These are phyloP conservation scores for Ceratocystis cubensis DNA, from an alignment of 2,329 filamentous ascomycete genomes.

Conservation along the genomic window DNA sequence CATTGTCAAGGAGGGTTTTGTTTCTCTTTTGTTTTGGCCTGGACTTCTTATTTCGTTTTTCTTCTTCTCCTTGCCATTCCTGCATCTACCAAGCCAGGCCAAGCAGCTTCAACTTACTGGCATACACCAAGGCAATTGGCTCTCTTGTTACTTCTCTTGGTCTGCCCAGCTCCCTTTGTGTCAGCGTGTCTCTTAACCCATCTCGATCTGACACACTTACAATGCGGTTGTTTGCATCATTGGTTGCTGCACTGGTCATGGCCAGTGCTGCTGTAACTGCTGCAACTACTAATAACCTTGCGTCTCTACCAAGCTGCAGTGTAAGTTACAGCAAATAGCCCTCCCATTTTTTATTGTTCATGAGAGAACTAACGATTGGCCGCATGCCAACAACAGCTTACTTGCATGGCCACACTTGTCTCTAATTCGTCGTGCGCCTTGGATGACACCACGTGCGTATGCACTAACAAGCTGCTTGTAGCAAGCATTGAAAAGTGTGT, in stretches of 20 bases:
- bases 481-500: constrained; percentile 26
- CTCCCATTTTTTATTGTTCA: background rate
- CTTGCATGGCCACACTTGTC: constrained; percentile 25
- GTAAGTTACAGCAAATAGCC: background rate
- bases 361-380: background rate
- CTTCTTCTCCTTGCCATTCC: background rate
- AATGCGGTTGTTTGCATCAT: background rate
- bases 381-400: constrained; percentile 21
- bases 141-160: background rate
- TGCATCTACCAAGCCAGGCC: no score
- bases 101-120: no score
- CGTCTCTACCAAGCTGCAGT: background rate
- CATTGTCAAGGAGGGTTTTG: no score
- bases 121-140: no score
- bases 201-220: background rate
- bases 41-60: background rate
- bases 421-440: constrained; percentile 25
- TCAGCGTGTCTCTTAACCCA: background rate
- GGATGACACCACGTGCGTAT: constrained; percentile 28
- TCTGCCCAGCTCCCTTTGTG: background rate
- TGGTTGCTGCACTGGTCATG: background rate
- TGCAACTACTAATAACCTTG: background rate
- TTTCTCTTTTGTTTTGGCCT: no score
- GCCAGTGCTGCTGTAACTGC: background rate
- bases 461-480: constrained; percentile 26